These are phyloP conservation scores for Eragrostis nindensis DNA, from an alignment of 176 grass and related monocot genomes.

Conservation along the genomic window DNA sequence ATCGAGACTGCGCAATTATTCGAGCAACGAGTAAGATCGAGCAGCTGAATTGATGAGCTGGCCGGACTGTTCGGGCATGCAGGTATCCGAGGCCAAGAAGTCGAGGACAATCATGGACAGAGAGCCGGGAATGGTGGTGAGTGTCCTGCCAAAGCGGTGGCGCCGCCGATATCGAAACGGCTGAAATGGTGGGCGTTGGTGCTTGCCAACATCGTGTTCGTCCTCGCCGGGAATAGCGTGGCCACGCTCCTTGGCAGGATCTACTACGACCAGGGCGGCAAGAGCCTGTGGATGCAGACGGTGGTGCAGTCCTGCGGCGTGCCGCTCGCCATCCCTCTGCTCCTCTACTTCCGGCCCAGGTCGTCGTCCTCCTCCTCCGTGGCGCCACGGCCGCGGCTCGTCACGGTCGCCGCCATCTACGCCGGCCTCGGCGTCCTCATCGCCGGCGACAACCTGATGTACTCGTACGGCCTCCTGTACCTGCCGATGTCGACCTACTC, in stretches of 20 bases:
- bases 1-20: background rate
- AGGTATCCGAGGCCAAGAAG: slow-evolving; percentile 35
- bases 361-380: background rate
- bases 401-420: slow-evolving; percentile 50
- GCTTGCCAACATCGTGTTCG: slow-evolving; percentile 41
- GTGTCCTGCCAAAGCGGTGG: background rate
- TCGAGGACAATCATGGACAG: background rate
- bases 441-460: slow-evolving; percentile 67
- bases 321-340: slow-evolving; percentile 44
- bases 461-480: slow-evolving; percentile 75
- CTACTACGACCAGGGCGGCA: slow-evolving; percentile 60
- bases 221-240: slow-evolving; percentile 50
- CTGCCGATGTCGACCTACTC: slow-evolving; percentile 68
- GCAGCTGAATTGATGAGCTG: background rate
- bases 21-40: background rate
- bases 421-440: slow-evolving; percentile 55
- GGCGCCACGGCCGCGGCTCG: slow-evolving; percentile 27
- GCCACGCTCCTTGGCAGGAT: slow-evolving; percentile 55
- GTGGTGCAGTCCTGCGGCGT: slow-evolving; percentile 61
- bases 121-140: background rate
- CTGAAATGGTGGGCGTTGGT: slow-evolving; percentile 48
- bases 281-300: slow-evolving; percentile 54
- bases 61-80: background rate
- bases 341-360: slow-evolving; percentile 36
- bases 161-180: slow-evolving; percentile 17